Conservation (phyloP, 2,329 filamentous ascomycete genomes). For the Apiospora sp. region DNA sequence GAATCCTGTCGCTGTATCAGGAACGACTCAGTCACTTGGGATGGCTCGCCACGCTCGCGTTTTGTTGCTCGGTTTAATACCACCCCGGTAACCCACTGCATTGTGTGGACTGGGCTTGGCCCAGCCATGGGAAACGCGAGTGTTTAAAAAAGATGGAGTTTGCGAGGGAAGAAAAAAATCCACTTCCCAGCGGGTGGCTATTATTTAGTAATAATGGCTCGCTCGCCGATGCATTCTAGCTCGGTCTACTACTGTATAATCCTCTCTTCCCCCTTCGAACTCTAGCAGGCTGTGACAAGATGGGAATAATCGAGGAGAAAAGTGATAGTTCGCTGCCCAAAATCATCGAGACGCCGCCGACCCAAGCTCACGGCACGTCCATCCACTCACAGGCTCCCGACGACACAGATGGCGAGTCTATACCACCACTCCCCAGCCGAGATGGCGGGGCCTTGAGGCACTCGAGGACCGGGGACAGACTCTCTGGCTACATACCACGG, state of each 20-base stretch:
- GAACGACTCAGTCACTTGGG: not conserved
- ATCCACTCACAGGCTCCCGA: not conserved
- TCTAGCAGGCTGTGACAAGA: not conserved
- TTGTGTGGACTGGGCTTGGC: not conserved
- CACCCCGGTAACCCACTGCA: slow-evolving; percentile 19
- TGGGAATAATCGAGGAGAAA: slow-evolving; percentile 11
- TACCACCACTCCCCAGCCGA: not conserved
- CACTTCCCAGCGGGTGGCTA: not conserved
- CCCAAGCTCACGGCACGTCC: not conserved
- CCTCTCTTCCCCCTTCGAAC: not conserved
- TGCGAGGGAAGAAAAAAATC: not conserved
- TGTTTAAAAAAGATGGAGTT: slow-evolving; percentile 18
- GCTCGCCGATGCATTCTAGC: not conserved
- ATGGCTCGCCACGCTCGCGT: slow-evolving; percentile 3
- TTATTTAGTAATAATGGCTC: slow-evolving; percentile 10
- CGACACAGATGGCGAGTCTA: not conserved
- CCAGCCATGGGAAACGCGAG: not conserved
- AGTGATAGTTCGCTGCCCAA: not conserved
- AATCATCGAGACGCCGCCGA: not conserved
- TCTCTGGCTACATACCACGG: not conserved
- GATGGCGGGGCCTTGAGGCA: not conserved
- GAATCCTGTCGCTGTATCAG: not conserved
- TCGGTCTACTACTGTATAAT: not conserved
- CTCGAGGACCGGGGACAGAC: not conserved
- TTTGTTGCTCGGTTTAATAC: slow-evolving; percentile 11